These are phyloP conservation scores for Warburgia ugandensis DNA, from an alignment of 164 flowering plant genomes.

Conservation along the genomic window DNA sequence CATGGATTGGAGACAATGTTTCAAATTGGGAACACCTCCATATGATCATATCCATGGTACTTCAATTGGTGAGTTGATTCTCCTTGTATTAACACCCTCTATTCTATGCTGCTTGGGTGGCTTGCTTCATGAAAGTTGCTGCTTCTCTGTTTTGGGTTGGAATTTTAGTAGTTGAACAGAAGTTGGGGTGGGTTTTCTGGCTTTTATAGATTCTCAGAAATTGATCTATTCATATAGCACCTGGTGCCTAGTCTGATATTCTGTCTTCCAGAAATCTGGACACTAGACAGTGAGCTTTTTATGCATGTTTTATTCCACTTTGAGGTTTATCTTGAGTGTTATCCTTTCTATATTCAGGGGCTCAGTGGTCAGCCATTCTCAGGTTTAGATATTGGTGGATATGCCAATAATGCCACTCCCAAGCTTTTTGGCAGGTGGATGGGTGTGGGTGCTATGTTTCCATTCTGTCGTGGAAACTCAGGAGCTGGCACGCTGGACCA, in stretches of 20 bases:
- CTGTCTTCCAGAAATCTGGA: too few relatives aligned
- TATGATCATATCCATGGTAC: constrained; percentile 88
- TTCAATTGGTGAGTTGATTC: constrained; percentile 88
- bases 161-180: too few relatives aligned
- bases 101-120: too few relatives aligned
- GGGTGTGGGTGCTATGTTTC: constrained; percentile 89
- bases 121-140: too few relatives aligned
- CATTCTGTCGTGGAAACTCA: constrained; percentile 91
- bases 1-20: constrained; percentile 96
- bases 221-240: too few relatives aligned
- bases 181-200: too few relatives aligned
- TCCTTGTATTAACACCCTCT: background rate
- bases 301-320: background rate
- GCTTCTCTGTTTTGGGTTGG: too few relatives aligned
- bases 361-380: constrained; percentile 95
- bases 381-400: constrained; percentile 98
- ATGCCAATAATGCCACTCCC: constrained; percentile 90
- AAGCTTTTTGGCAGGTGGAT: constrained; percentile 91
- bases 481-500: constrained; percentile 62
- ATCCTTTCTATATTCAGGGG: constrained; percentile 36
- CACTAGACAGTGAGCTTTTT: too few relatives aligned
- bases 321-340: background rate
- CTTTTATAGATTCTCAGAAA: too few relatives aligned
- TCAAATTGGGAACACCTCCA: constrained; percentile 94
- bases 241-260: too few relatives aligned